Base-by-base conservation (phyloP, 164 flowering plant genomes). In the Vitis cinerea region DNA sequence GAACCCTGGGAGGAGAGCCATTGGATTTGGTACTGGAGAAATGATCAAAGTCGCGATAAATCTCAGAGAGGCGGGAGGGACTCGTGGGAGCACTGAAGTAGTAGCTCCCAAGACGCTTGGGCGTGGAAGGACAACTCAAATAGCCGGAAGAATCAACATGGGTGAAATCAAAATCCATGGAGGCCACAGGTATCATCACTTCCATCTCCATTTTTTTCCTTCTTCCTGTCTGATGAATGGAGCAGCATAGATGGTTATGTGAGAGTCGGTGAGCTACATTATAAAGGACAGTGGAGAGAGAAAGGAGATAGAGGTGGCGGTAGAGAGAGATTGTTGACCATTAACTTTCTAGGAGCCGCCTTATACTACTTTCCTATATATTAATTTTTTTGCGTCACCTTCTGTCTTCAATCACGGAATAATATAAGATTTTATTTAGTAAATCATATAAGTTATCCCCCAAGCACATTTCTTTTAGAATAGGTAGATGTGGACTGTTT, bases 61-160 rank as follows among this genome's bases (percentile, higher is more conserved):
- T 69, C 59, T 79, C 80, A 10, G 82, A 30, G 47, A 75, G 59
- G 3, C 79, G 73, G 0, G 83, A 13, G 0, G 88, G 88, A 58
- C 85, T 83, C 0, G 84, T 62, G 0, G 88, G 88, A 23, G 86
- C 87, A 55, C 89, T 85, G 74, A 71, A 75, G 68, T 48, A 72
- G 63, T 30, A 77, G 5, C 64, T 68, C 1, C 75, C 77, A 8
- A 76, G 70, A 1, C 77, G 61, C 50, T 47, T 71, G 0, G 80
- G 80, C 3, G 80, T 53, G 0, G 80, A 44, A 1, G 80, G 78
- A 65, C 78, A 67, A 17, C 67, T 79, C 72, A 57, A 47, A 49
- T 17, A 44, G 0, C 71, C 61, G 12, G 64, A 48, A 19, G 74
- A 54, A 1, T 66, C 58, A 0, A 68, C 47, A 0, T 37, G 37